Percentiles rank a stretch among this genome's conserved stretches.
phyloP scores from a whole-genome alignment of 768 basidiomycete species.

The Phylloporus sp. region DNA sequence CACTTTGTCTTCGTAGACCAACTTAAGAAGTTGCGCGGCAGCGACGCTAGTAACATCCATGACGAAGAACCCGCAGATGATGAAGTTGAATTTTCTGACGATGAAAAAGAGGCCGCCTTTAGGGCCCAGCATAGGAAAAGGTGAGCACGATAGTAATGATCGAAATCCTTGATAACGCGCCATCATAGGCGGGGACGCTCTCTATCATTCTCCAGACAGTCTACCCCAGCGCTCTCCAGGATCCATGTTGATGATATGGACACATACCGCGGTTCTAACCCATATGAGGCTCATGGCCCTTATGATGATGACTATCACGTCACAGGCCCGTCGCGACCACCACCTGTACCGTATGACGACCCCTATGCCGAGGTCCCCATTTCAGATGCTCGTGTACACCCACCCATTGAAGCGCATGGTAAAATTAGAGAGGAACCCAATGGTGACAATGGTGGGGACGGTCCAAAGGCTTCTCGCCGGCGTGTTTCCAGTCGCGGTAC shows the following conservation, averaged over 20 bases:
- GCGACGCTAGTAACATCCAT: slow-evolving; percentile 90
- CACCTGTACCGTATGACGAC: slow-evolving; percentile 74
- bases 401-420: neutral
- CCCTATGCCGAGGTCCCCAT: slow-evolving; percentile 57
- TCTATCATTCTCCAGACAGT: slow-evolving; percentile 48
- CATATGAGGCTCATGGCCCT: slow-evolving; percentile 61
- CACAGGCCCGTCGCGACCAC: slow-evolving; percentile 53
- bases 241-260: slow-evolving; percentile 52
- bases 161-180: neutral
- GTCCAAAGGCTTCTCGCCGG: slow-evolving; percentile 2
- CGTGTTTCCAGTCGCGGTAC: slow-evolving; percentile 25
- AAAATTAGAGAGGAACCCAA: slow-evolving; percentile 20
- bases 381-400: slow-evolving; percentile 13
- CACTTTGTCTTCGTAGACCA: slow-evolving; percentile 78
- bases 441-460: slow-evolving; percentile 16
- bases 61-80: slow-evolving; percentile 92
- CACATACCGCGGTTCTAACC: slow-evolving; percentile 45
- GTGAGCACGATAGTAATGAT: slow-evolving; percentile 34
- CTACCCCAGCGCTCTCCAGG: slow-evolving; percentile 51
- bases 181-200: slow-evolving; percentile 48
- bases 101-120: slow-evolving; percentile 80
- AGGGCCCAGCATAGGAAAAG: slow-evolving; percentile 56
- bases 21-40: slow-evolving; percentile 70
- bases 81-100: slow-evolving; percentile 93
- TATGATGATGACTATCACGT: slow-evolving; percentile 61